Evolutionary conservation across 768 basidiomycete species (phyloP).

Genomic region (Mycena indigotica): DNA sequence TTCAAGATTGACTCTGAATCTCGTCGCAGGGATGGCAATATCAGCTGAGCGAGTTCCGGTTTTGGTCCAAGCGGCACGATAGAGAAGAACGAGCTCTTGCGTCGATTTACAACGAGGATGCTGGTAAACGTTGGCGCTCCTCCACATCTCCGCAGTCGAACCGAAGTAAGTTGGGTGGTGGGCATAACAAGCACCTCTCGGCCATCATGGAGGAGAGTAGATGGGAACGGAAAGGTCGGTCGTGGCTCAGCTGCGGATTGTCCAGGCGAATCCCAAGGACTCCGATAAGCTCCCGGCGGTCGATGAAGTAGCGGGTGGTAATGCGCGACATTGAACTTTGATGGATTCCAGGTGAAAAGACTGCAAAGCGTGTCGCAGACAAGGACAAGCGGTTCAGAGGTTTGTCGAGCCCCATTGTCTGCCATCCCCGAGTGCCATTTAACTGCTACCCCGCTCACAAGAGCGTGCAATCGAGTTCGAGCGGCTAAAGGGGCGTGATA

Average conservation of each 20-base stretch:
- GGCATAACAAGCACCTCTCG: neutral
- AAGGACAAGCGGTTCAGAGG: neutral
- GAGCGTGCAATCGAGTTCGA: neutral
- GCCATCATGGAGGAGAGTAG: neutral
- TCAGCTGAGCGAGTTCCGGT: neutral
- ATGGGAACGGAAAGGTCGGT: neutral
- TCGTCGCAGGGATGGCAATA: no score
- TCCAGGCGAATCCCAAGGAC: neutral
- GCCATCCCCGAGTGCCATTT: neutral
- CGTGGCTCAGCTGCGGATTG: neutral
- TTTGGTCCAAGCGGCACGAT: neutral
- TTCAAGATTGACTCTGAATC: neutral
- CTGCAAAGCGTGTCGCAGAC: neutral
- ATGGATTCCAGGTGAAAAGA: neutral
- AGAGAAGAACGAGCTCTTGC: neutral
- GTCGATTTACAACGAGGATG: neutral
- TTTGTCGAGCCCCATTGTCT: neutral
- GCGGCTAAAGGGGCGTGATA: neutral
- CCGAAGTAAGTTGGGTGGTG: neutral
- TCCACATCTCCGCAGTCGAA: neutral
- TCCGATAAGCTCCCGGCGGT: neutral
- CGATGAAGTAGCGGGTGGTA: neutral
- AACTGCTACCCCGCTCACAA: neutral
- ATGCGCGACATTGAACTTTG: neutral
- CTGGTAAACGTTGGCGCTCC: neutral